Evolutionary conservation across 345 rosid species (phyloP), one percentile per base, ranked within the genome.

Genomic region (Citrus glauca): DNA sequence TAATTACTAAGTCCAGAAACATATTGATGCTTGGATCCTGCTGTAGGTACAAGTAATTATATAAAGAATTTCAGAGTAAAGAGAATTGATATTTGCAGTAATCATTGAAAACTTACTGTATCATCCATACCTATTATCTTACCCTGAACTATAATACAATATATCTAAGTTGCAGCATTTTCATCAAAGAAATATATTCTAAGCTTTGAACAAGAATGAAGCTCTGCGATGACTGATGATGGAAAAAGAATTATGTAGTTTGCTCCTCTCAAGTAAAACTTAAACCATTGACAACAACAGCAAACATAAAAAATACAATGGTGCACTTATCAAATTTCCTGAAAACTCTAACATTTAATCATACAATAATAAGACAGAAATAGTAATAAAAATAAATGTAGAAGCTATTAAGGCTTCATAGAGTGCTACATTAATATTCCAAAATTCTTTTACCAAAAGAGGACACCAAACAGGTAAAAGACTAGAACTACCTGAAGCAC

Each of bases 401-500:
- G 45, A 80, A 11, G 35, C 55, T 59, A 6, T 48, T 45, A 59
- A 73, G 55, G 22, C 7, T 62, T n/a, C 71, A 35, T 28, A 5
- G 38, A 37, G 50, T 50, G 45, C 65, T 66, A 57, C 45, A 24
- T 14, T 50, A 35, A 68, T 30, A 24, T 27, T 71, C 50, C 22
- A 50, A 64, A 53, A 25, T 48, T 48, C 30, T 40, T 62, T 30
- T 25, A 59, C 17, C 32, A 38, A 66, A 30, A 19, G 0, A 55
- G 38, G 53, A 59, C 40, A 77, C 9, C 67, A 74, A 73, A 66
- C 16, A n/a, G 5, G 28, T 35, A 61, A 74, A 72, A 64, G 59
- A 57, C 24, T 42, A 69, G 1, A 77, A 81, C 87, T 83, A 82
- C 99, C 99, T 96, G 98, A 82, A 96, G 97, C 82, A 96, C 97